Percentiles rank a stretch among this genome's conserved stretches.
Evolutionary conservation across 495 filamentous ascomycete genomes (phyloP).

Genomic region (Neurospora sp.): DNA sequence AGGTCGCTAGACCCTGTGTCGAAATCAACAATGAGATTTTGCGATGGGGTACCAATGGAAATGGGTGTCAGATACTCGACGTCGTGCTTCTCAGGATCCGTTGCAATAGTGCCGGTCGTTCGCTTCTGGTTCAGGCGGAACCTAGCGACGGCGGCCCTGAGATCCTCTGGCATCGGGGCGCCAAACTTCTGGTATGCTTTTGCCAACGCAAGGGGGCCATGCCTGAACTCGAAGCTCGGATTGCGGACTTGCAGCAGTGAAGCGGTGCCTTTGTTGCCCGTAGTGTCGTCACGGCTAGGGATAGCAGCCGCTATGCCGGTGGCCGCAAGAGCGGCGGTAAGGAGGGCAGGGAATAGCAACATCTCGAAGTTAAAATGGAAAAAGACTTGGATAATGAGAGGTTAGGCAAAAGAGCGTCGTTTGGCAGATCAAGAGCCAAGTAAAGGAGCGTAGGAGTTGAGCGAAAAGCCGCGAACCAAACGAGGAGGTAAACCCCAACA

Average conservation of each 20-base stretch:
- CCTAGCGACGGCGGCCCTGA: background rate
- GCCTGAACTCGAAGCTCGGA: constrained; percentile 26
- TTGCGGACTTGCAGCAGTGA: constrained; percentile 45
- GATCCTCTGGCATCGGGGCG: constrained; percentile 23
- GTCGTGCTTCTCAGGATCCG: constrained; percentile 49
- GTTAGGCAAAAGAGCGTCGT: background rate
- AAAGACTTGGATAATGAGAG: background rate
- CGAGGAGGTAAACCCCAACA: background rate
- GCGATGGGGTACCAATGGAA: constrained; percentile 45
- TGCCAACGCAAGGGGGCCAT: constrained; percentile 42
- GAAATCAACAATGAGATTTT: constrained; percentile 56
- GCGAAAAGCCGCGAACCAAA: background rate
- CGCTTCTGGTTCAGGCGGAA: constrained; percentile 1
- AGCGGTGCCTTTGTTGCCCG: constrained; percentile 18
- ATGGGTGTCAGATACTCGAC: constrained; percentile 59
- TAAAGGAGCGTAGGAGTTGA: background rate
- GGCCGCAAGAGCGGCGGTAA: constrained; percentile 27
- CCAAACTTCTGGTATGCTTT: constrained; percentile 52
- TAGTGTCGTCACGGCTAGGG: background rate
- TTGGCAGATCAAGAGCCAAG: background rate
- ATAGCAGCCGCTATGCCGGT: constrained; percentile 28
- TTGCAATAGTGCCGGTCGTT: constrained; percentile 27
- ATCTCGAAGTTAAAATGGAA: background rate
- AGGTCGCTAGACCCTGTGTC: constrained; percentile 73
- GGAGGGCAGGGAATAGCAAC: constrained; percentile 7